A percentile compares a stretch with the other conserved stretches of the same genome.
Conservation (phyloP, 306 rosid species). For the Sechiopsis laciniata region DNA sequence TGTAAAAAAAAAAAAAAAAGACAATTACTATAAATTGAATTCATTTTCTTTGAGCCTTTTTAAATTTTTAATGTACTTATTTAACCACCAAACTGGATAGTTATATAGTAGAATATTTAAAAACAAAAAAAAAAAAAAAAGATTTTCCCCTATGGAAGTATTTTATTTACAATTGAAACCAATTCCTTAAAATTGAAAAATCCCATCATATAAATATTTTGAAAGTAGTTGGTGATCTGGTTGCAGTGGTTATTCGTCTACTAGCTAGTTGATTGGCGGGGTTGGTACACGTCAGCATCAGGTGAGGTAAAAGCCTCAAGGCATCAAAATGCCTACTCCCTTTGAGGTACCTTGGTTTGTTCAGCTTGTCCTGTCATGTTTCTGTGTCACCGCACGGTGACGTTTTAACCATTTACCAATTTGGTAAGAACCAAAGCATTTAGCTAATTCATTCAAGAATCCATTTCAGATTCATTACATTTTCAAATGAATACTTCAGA, state of each 20-base stretch:
- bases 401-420: neutral
- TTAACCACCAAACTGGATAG: no score
- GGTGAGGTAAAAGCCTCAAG: neutral
- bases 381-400: neutral
- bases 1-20: no score
- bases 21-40: no score
- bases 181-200: no score
- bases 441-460: neutral
- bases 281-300: constrained; percentile 21
- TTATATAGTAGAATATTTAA: no score
- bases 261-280: constrained; percentile 3
- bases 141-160: no score
- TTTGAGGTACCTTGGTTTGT: no score
- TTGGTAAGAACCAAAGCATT: neutral
- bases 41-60: no score
- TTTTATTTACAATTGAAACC: no score
- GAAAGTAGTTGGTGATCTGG: constrained; percentile 1
- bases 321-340: neutral
- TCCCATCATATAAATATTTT: no score
- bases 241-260: neutral
- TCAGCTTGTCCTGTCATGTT: constrained; percentile 7
- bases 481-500: neutral
- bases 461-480: neutral
- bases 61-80: no score
- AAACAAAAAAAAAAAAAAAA: no score